phyloP scores from a whole-genome alignment of 78 protist species.

The Mastigamoeba balamuthi region DNA sequence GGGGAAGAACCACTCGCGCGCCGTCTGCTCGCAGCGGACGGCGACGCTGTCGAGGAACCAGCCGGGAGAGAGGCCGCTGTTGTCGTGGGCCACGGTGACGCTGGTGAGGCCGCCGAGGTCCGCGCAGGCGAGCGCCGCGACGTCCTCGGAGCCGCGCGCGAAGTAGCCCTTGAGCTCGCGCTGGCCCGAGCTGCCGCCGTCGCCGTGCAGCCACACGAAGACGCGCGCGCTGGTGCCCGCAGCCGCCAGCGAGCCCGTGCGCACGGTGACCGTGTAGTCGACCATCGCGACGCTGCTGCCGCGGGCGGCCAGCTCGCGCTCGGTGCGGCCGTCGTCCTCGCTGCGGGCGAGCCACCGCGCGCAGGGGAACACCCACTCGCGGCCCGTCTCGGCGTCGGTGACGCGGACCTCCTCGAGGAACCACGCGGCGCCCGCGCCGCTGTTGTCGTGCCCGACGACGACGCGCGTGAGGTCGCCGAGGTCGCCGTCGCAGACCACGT shows the following conservation, averaged over 20 bases:
- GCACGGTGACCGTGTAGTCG: not conserved
- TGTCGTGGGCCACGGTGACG: not conserved
- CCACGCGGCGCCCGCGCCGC: not conserved
- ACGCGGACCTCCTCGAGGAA: not conserved
- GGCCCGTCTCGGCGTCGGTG: not conserved
- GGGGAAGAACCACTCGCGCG: not conserved
- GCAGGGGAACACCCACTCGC: not conserved
- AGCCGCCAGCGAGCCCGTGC: not conserved
- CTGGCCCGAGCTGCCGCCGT: not conserved
- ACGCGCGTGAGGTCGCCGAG: not conserved
- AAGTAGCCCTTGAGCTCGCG: not conserved
- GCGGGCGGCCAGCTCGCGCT: not conserved
- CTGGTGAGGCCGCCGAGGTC: not conserved
- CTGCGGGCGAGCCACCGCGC: not conserved
- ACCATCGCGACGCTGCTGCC: not conserved
- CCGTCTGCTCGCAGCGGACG: not conserved
- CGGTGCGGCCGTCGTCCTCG: not conserved
- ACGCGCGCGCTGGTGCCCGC: not conserved
- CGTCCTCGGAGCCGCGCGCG: not conserved
- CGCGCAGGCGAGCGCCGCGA: not conserved
- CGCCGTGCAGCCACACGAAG: not conserved
- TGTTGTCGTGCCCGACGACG: slow-evolving; percentile 3
- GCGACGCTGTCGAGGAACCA: not conserved
- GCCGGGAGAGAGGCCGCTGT: not conserved
- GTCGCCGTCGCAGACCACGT: not conserved